These are phyloP conservation scores for Monosporozyma aquatica DNA, from an alignment of 805 yeast genomes.

Conservation along the genomic window DNA sequence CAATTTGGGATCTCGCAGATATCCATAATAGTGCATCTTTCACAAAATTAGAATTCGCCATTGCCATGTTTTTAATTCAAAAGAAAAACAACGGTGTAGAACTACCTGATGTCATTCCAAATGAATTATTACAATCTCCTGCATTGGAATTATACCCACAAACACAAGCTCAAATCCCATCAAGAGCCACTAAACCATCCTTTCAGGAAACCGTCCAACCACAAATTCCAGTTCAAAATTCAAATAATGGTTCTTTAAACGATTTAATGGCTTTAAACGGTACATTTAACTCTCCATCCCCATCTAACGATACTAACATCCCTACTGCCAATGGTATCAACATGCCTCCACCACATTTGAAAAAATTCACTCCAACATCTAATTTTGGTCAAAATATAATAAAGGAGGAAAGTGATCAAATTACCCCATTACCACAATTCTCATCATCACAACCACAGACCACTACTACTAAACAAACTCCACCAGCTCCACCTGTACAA, in stretches of 20 bases:
- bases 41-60: slow-evolving; percentile 72
- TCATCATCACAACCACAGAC: too few relatives aligned
- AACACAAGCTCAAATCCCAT: slow-evolving; percentile 12
- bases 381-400: slow-evolving; percentile 71
- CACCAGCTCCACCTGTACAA: slow-evolving; percentile 38
- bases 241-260: slow-evolving; percentile 44
- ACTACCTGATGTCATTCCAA: slow-evolving; percentile 73
- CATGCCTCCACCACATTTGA: slow-evolving; percentile 21
- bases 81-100: slow-evolving; percentile 68
- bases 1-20: slow-evolving; percentile 92
- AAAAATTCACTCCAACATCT: slow-evolving; percentile 70
- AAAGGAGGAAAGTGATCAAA: slow-evolving; percentile 26
- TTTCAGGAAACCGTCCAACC: slow-evolving; percentile 15
- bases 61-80: slow-evolving; percentile 90
- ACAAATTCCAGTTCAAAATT: slow-evolving; percentile 11
- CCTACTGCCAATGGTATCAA: neutral
- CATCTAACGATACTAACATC: slow-evolving; percentile 8
- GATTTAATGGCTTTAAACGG: slow-evolving; percentile 57
- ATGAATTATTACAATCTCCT: slow-evolving; percentile 40
- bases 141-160: slow-evolving; percentile 22
- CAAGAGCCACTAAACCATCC: slow-evolving; percentile 33
- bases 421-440: slow-evolving; percentile 22
- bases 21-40: slow-evolving; percentile 78
- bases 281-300: slow-evolving; percentile 38
- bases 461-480: slow-evolving; percentile 32